phyloP scores from a whole-genome alignment of 345 rosid genomes.

The Cardamine occulta region DNA sequence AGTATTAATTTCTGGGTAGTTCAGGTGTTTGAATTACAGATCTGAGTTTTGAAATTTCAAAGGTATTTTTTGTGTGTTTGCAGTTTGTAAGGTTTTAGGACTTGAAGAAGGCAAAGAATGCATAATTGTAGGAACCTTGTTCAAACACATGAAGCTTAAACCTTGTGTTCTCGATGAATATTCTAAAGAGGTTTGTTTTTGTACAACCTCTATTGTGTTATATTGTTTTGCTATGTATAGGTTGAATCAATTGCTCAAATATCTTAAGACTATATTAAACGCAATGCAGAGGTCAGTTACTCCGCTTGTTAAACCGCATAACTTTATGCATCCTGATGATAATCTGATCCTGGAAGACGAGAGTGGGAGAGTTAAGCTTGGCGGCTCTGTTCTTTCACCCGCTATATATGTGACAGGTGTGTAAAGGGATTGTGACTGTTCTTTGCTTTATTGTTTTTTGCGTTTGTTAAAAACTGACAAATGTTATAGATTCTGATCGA shows the following conservation, averaged over 20 bases:
- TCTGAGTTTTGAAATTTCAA: constrained; percentile 18
- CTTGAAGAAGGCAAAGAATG: constrained; percentile 87
- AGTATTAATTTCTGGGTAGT: constrained; percentile 4
- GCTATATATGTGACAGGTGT: constrained; percentile 81
- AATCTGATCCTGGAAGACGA: constrained; percentile 88
- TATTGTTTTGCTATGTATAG: constrained; percentile 16
- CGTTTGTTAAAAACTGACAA: neutral
- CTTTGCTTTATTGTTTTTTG: constrained; percentile 1
- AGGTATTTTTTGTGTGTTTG: constrained; percentile 13
- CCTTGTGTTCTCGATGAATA: constrained; percentile 95
- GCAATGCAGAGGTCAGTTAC: constrained; percentile 69
- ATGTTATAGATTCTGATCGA: neutral
- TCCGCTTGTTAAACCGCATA: constrained; percentile 81
- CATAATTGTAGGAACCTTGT: constrained; percentile 84
- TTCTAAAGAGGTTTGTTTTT: constrained; percentile 69
- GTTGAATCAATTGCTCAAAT: constrained; percentile 12
- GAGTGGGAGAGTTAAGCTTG: constrained; percentile 89
- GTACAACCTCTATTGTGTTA: neutral
- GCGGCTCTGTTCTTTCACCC: constrained; percentile 65
- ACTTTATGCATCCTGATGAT: constrained; percentile 86
- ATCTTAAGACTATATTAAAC: constrained; percentile 24
- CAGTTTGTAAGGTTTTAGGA: constrained; percentile 82
- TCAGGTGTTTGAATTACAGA: neutral
- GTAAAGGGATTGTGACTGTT: constrained; percentile 15
- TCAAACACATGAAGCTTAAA: constrained; percentile 96